Percentiles rank a stretch among this genome's conserved stretches.
Conservation (phyloP, 306 rosid species). For the Ceratonia siliqua region DNA sequence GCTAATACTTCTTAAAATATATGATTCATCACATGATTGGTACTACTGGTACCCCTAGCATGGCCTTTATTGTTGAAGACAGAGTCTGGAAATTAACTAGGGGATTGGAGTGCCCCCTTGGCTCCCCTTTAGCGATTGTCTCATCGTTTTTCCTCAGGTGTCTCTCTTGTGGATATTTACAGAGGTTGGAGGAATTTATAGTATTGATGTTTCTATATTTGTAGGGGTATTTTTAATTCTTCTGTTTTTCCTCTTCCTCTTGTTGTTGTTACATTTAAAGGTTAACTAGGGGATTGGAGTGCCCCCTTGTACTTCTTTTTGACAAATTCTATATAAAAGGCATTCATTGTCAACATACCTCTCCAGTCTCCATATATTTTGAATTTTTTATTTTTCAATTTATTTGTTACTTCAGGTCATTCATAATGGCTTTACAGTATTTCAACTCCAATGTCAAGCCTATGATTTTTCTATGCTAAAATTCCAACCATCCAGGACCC, state of each 20-base stretch:
- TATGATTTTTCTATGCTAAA: constrained; percentile 29
- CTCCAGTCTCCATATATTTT: background rate
- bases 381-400: background rate
- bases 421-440: background rate
- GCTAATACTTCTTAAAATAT: background rate
- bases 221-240: background rate
- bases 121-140: background rate
- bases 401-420: constrained; percentile 17
- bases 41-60: background rate
- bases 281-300: no score
- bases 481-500: background rate
- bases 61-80: constrained; percentile 9
- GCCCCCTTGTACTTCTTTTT: background rate
- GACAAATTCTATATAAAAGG: background rate
- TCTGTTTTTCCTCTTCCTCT: background rate
- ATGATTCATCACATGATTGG: background rate
- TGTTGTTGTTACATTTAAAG: background rate
- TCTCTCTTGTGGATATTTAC: background rate
- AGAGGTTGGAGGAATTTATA: background rate
- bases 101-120: background rate
- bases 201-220: background rate
- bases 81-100: background rate
- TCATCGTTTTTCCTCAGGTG: background rate
- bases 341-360: background rate
- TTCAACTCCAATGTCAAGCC: constrained; percentile 6